phyloP scores from a whole-genome alignment of 192 early-diverging fungal species.

The Mortierella claussenii region DNA sequence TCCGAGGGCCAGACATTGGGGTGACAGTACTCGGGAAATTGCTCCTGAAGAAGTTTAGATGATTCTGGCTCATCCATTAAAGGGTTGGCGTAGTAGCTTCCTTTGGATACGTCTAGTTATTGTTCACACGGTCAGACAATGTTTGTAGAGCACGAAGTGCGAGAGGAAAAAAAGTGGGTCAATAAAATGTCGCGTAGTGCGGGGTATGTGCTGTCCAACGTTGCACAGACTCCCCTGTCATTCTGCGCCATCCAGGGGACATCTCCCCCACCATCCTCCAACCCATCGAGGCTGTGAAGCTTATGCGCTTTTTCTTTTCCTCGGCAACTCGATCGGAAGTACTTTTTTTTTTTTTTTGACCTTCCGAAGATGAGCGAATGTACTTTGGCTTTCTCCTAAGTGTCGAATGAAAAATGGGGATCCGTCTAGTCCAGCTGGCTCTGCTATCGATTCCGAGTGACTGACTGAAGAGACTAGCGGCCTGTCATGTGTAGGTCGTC shows the following conservation, averaged over 20 bases:
- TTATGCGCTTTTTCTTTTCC: no score
- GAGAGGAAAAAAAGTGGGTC: conserved; percentile 40
- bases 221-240: not conserved
- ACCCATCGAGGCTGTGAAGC: no score
- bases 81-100: conserved; percentile 72
- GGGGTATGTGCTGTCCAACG: conserved; percentile 8
- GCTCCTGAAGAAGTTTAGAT: conserved; percentile 39
- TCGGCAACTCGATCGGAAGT: no score
- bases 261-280: no score
- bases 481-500: not conserved
- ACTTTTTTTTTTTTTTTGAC: no score
- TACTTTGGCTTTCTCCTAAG: not conserved
- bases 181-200: conserved; percentile 7
- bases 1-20: conserved; percentile 71
- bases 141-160: conserved; percentile 5
- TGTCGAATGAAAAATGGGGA: not conserved
- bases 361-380: no score
- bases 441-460: no score
- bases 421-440: no score
- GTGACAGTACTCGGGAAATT: conserved; percentile 63
- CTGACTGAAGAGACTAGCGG: not conserved
- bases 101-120: conserved; percentile 61
- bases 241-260: not conserved
- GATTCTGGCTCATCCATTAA: conserved; percentile 53
- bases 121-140: not conserved